Base-by-base conservation (phyloP, 345 rosid genomes). In the Eucalyptus marginata region DNA sequence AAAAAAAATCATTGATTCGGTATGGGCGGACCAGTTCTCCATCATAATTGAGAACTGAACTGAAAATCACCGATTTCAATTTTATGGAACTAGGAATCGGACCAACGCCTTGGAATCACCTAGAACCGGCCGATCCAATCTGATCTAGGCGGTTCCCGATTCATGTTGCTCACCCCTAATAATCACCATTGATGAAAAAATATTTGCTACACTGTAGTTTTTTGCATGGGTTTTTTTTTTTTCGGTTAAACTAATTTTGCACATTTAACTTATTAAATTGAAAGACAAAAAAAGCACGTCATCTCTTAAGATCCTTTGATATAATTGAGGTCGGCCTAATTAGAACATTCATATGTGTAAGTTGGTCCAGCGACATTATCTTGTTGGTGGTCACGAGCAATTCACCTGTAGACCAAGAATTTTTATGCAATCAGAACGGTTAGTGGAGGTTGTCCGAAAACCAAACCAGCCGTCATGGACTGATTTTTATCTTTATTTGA, bases 41-140 rank as follows among this genome's bases (percentile, higher is more conserved):
- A 4, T 22, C 5, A 24, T 0, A 56, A 56, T 4, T 56, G 13
- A 25, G 29, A 6, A 56, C 3, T 3, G 3, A 24, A 56, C 0
- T 22, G 29, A 24, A 56, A 56, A 56, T 56, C 29, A 24, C 13
- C 0, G 1, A 56, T 56, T 56, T 25, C 3, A 22, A 56, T 24
- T 56, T 56, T 56, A 56, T 56, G 29, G 6, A 56, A 24, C 2
- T 4, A 5, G 6, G 3, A 56, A 56, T 24, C 13, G 1, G 29
- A 56, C 13, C 0, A 4, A 5, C 0, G 1, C 13, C 27, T 52
- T 52, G 0, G 5, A 52, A 52, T 52, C 2, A 2, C 25, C 2
- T 52, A 8, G 25, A 52, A 52, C 0, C 2, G 2, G 10, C 5
- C 4, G 0, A 52, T 52, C 10, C 2, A 52, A 52, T 52, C 1